Evolutionary conservation across 305 asterid genomes (phyloP).

Genomic region (Coffea humblotiana): DNA sequence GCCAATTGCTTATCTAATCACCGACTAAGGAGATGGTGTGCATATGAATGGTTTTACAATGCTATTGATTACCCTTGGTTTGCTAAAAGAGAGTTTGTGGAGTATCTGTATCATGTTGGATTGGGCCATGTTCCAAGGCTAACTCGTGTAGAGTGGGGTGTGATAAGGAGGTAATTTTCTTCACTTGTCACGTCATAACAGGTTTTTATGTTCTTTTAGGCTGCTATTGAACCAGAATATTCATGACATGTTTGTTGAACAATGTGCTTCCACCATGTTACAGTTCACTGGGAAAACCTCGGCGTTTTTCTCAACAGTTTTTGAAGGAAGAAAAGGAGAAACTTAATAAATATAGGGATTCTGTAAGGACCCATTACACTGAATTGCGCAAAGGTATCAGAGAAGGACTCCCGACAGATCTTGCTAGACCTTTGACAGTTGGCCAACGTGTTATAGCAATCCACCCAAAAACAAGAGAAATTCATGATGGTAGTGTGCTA

Average conservation of each 20-base stretch:
- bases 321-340: constrained; percentile 94
- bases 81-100: constrained; percentile 86
- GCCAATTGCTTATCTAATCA: constrained; percentile 61
- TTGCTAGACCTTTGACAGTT: constrained; percentile 86
- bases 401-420: constrained; percentile 92
- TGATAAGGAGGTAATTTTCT: constrained; percentile 75
- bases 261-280: constrained; percentile 25
- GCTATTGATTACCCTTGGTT: constrained; percentile 98
- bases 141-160: constrained; percentile 98
- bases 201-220: background rate
- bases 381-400: constrained; percentile 82
- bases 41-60: constrained; percentile 92
- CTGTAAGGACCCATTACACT: constrained; percentile 83
- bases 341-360: constrained; percentile 82
- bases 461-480: constrained; percentile 91
- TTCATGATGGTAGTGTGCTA: constrained; percentile 86
- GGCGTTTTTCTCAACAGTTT: constrained; percentile 90
- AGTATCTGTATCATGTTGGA: constrained; percentile 87
- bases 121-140: constrained; percentile 90
- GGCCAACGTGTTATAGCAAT: constrained; percentile 93
- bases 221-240: background rate
- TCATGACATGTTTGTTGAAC: background rate
- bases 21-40: constrained; percentile 82
- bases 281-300: constrained; percentile 97
- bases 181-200: background rate